Base-by-base conservation (phyloP, 192 early-diverging fungal genomes). In the Linnemannia exigua region DNA sequence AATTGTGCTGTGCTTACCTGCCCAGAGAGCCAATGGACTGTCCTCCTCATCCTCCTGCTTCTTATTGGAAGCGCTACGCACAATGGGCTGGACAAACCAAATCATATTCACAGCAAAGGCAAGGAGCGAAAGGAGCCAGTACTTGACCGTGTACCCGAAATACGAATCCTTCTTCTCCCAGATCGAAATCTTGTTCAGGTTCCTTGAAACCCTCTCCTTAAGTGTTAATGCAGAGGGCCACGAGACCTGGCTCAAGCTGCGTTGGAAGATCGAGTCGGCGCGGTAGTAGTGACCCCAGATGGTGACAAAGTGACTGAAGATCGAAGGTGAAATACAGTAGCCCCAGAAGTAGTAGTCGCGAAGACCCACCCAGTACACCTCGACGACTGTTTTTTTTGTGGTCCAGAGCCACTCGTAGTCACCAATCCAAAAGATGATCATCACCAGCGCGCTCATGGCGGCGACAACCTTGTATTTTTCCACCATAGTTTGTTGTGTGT, bases 131-230 rank as follows among this genome's bases (percentile, higher is more conserved):
- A 77, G 50, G n/a, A 47, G 46, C 41, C 44, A 77, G 50, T 67
- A 68, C 67, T 50, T 77, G 36, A 36, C 41, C 22, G 35, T 77
- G 67, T 35, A 77, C 20, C 76, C 76, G 14, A 77, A 67, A 17
- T 47, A 50, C 38, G 63, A 38, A 33, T 86, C 83, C 74, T 80
- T 78, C 47, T 79, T 78, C 47, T 86, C 84, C 78, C 78, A 86
- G 58, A 86, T 52, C 44, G 78, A 68, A 48, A 77, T n/a, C 17
- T 58, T 74, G 15, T 86, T 70, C 48, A 77, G 47, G 28, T 76
- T 61, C 25, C 8, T 69, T 11, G 46, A 31, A 35, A 63, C 58
- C 25, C 58, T n/a, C 3, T 63, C 58, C 11, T 25, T 63, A n/a
- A 63, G 14, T 25, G 28, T 31, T 11, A 63, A 14, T 37, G 44